Evolutionary conservation across 2,329 filamentous ascomycete genomes (phyloP).

Genomic region (Metarhizium album): DNA sequence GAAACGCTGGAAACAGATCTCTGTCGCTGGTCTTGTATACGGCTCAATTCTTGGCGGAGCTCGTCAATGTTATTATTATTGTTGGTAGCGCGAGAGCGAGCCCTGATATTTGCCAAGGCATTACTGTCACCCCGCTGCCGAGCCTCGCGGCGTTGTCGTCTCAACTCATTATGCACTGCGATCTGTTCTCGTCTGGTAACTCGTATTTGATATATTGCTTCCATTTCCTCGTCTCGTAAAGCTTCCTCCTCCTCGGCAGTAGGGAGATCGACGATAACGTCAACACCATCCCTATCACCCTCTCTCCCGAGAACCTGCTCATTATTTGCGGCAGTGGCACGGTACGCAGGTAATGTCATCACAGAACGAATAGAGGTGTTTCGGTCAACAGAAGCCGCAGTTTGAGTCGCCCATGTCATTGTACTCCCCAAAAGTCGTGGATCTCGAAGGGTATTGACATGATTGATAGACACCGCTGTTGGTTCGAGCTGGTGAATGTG

Average conservation of each 20-base stretch:
- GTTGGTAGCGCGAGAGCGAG: conserved; percentile 37
- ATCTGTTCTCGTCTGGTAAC: conserved; percentile 64
- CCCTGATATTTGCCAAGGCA: conserved; percentile 56
- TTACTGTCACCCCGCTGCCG: conserved; percentile 58
- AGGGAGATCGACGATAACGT: conserved; percentile 78
- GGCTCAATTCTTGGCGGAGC: conserved; percentile 42
- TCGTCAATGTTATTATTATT: conserved; percentile 48
- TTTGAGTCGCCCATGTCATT: conserved; percentile 17
- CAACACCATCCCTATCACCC: conserved; percentile 84
- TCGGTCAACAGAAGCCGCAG: conserved; percentile 50
- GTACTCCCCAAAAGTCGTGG: conserved; percentile 5
- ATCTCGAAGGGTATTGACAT: conserved; percentile 5
- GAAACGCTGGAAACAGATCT: conserved; percentile 63
- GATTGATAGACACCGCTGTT: conserved; percentile 6
- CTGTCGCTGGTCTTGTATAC: conserved; percentile 48
- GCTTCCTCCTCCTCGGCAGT: conserved; percentile 68
- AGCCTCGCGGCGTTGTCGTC: conserved; percentile 59
- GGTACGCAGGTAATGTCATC: conserved; percentile 85
- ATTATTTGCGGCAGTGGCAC: conserved; percentile 56
- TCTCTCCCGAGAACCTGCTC: conserved; percentile 81
- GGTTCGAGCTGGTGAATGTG: conserved; percentile 17
- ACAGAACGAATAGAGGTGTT: conserved; percentile 85
- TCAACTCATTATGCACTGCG: conserved; percentile 66
- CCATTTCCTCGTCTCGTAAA: conserved; percentile 83
- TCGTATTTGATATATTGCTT: conserved; percentile 81